Evolutionary conservation across 2,329 filamentous ascomycete species (phyloP), one percentile per base, ranked within the genome.

Genomic region (Conoideocrella luteorostrata): DNA sequence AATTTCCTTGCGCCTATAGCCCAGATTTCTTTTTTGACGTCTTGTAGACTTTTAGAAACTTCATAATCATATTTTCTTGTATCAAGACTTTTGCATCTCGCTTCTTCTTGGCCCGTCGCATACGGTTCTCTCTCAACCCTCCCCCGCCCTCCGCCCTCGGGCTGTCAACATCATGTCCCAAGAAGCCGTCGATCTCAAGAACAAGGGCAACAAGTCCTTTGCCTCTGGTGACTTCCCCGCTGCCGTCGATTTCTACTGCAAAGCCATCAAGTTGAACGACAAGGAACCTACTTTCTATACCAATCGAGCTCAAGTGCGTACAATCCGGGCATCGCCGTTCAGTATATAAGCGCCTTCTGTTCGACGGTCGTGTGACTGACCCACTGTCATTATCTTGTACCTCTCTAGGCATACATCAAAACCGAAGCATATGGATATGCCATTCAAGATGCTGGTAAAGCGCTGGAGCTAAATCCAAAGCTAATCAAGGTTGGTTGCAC

Each of bases 351-450:
- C 29, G 22, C 15, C 4, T 13, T 37, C 2, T 28, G 22, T 20
- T 24, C 15, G 4, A 20, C 37, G 59, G 59, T 70, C 65, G 66
- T 63, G 64, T 73, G 67, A 71, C 72, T 75, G 48, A 77, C 60
- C 33, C n/a, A 20, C 15, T 33, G 10, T 42, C 22, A 30, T 40
- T 44, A 37, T 36, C 43, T 41, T 22, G 35, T 17, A 4, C 21
- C 20, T 32, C n/a, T 45, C 12, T 46, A 95, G 88, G 88, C 88
- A 51, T 78, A 98, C 63, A 91, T 98, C 66, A 97, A 96, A 70
- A 83, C 91, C 30, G 93, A 98, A 66, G 82, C 91, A 17, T 97
- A 90, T 62, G 93, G 93, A 30, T 95, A 91, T 69, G 90, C 93
- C 20, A 85, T 97, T 56, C 75, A 82, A 41, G 93, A 98, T 68